Base-by-base conservation (phyloP, 2,329 filamentous ascomycete genomes). In the Aspergillus spinulosporus region DNA sequence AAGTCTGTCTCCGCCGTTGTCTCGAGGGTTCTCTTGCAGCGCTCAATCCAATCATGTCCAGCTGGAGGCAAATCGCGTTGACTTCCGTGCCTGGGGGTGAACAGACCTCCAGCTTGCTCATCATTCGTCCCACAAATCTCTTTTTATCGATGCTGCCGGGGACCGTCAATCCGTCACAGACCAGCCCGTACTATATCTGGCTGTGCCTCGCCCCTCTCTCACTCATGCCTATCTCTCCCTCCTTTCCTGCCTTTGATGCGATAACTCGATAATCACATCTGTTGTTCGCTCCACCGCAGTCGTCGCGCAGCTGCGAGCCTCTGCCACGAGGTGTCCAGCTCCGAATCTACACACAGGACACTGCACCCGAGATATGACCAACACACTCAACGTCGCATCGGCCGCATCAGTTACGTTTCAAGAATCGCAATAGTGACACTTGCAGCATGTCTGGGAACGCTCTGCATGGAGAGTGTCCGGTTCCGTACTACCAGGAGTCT, bases 401-500 rank as follows among this genome's bases (percentile, higher is more conserved):
- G 44, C 57, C 54, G 57, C 61, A 61, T 53, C 44, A 37, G 12
- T 37, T 44, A 44, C 48, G 32, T 47, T 40, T 47, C 52, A 51
- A 42, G 28, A 43, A 44, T 21, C 42, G 12, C 36, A 45, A 49
- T 49, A 29, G 31, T 52, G 40, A 44, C 39, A 42, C 49, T 36
- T 34, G 28, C 61, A 66, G 47, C 39, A 72, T 70, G 67, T 52
- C 58, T 45, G 59, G 58, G 37, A 43, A 48, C 5, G 49, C 59
- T 46, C 34, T 68, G 44, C 59, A 61, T 37, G 85, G 83, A 60
- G 66, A 75, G 14, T 95, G 90, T 72, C 83, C 84, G 12, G 62
- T 80, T 50, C 90, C 90, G 4, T 93, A 94, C 68, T 80, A 87
- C 60, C 84, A 89, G 68, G 80, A 81, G 57, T 73, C 74, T 31